phyloP scores from a whole-genome alignment of 371 early-diverging fungal species.

The Sporodiniella umbellata region DNA sequence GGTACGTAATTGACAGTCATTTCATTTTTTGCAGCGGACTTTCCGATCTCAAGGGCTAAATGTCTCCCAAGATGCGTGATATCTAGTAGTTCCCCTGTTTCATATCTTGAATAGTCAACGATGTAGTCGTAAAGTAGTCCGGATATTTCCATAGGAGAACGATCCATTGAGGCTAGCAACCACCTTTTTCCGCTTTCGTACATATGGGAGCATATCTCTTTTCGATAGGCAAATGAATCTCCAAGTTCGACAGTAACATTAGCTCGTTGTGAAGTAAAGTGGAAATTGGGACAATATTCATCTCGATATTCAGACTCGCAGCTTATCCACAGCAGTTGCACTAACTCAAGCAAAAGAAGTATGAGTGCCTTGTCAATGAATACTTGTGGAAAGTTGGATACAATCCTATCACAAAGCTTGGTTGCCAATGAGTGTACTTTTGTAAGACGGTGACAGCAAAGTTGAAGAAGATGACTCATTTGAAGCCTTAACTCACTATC shows the following conservation, averaged over 20 bases:
- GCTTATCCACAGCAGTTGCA: conserved; percentile 76
- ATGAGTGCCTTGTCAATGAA: conserved; percentile 67
- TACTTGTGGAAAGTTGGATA: conserved; percentile 65
- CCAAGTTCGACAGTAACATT: conserved; percentile 71
- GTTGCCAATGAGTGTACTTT: conserved; percentile 63
- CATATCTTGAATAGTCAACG: conserved; percentile 51
- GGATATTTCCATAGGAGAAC: conserved; percentile 58
- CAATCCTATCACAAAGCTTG: conserved; percentile 54
- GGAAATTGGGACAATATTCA: conserved; percentile 75
- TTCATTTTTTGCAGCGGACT: conserved; percentile 46
- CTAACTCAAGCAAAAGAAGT: conserved; percentile 66
- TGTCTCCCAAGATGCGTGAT: conserved; percentile 69
- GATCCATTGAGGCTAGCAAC: conserved; percentile 55
- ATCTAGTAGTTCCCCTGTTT: conserved; percentile 43
- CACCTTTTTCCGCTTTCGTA: conserved; percentile 67
- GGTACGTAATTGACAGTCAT: conserved; percentile 41
- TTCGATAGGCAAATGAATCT: conserved; percentile 74
- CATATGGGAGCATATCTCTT: conserved; percentile 62
- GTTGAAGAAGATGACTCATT: conserved; percentile 59
- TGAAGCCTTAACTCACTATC: conserved; percentile 51
- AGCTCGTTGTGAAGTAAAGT: conserved; percentile 64
- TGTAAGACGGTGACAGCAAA: conserved; percentile 64
- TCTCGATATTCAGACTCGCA: conserved; percentile 81
- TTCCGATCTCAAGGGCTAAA: conserved; percentile 72
- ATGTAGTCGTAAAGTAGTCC: conserved; percentile 67